Evolutionary conservation across 2,329 filamentous ascomycete species (phyloP), one percentile per base, ranked within the genome.

Genomic region (Didymella keratinophila): DNA sequence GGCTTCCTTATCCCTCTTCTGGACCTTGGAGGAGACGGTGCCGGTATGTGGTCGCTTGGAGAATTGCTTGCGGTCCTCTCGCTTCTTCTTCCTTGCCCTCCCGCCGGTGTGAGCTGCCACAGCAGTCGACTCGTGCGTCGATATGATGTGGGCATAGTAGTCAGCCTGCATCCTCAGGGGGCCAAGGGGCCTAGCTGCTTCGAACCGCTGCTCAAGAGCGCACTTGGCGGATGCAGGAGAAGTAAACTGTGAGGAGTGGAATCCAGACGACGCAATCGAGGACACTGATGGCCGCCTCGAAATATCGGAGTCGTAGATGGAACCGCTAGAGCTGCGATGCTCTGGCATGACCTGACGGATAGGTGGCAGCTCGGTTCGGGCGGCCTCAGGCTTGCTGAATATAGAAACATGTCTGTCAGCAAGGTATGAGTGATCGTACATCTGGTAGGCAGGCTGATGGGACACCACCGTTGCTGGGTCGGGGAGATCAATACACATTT

Each of bases 11-110:
- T 59, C 56, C 41, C 56, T 53, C 46, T 59, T 59, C 7, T 48
- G 50, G 5, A 54, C 51, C 16, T 36, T 54, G 2, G 55, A 52
- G 16, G 48, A 49, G 12, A 36, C 51, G 7, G 51, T 54, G 3
- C 50, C 56, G 4, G 20, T 34, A 2, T 27, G 2, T 1, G 50
- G 41, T 21, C 50, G 48, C 39, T 50, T 50, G 25, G 56, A 59
- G 21, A 41, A 54, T 7, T 59, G 45, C 56, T 54, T 59, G 43
- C 56, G 56, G 16, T 59, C 56, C n/a, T 50, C 50, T 34, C 57
- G 57, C 46, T 60, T 60, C 52, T 56, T 60, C 47, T 60, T 60
- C 34, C 50, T 44, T n/a, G 48, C 57, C 21, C 56, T 60, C 8
- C 52, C 52, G 16, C 48, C 52, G 11, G 57, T 32, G 47, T 60